Conservation (phyloP, 108 stramenopile genomes). For the Nannochloropsis gaditana region DNA sequence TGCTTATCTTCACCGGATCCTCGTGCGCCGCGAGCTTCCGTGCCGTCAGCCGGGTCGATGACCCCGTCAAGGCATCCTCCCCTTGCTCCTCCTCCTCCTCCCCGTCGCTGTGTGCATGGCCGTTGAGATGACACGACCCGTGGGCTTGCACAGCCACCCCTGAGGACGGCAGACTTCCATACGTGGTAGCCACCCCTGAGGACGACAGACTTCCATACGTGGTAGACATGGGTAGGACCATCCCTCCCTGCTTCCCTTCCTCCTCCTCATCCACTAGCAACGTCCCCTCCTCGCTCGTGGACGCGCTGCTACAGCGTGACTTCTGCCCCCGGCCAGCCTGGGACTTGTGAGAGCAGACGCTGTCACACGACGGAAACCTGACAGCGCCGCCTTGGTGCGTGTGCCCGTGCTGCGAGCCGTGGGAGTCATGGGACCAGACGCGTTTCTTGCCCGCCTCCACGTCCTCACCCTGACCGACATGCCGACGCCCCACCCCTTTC, state of each 20-base stretch:
- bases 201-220: background rate
- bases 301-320: background rate
- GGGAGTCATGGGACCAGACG: no score
- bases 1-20: constrained; percentile 20
- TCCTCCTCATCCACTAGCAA: background rate
- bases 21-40: constrained; percentile 21
- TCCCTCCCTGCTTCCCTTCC: background rate
- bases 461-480: background rate
- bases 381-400: background rate
- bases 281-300: background rate
- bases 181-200: background rate
- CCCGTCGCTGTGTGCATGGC: constrained; percentile 40
- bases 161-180: background rate
- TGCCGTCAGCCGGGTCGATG: constrained; percentile 43
- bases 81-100: constrained; percentile 35
- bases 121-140: background rate
- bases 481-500: background rate
- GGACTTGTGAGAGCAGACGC: background rate
- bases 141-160: background rate
- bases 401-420: no score
- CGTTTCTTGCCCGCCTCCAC: background rate
- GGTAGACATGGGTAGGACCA: background rate
- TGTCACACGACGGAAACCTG: background rate
- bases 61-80: constrained; percentile 33
- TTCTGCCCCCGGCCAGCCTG: background rate